Evolutionary conservation across 345 rosid species (phyloP).

Genomic region (Pseudoturritis turrita): DNA sequence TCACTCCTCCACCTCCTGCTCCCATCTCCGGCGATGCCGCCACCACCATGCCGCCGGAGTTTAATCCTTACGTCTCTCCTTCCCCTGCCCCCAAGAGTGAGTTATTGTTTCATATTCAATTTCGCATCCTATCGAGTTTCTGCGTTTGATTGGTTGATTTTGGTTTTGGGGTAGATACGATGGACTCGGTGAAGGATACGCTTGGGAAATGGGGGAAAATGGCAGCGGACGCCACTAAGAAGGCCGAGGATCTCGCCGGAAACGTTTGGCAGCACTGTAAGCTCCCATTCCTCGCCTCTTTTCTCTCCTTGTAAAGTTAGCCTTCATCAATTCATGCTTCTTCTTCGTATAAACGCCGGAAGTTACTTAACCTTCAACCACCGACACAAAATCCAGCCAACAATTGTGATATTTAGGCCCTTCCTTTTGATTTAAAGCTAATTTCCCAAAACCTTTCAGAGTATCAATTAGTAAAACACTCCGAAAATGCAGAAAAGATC

Average conservation of each 20-base stretch:
- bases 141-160: not conserved
- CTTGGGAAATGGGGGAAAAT: slow-evolving; percentile 88
- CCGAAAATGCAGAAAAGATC: not conserved
- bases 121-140: not conserved
- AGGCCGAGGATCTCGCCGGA: slow-evolving; percentile 90
- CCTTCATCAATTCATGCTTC: not conserved
- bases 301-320: not conserved
- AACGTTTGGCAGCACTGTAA: slow-evolving; percentile 87
- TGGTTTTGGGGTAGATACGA: slow-evolving; percentile 45
- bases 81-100: slow-evolving; percentile 54
- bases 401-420: not conserved
- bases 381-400: not conserved
- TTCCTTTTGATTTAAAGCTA: not conserved
- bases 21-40: slow-evolving; percentile 49
- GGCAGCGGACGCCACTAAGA: slow-evolving; percentile 89
- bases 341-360: not conserved
- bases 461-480: too few relatives aligned
- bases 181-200: slow-evolving; percentile 78
- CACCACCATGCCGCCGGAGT: slow-evolving; percentile 77
- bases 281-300: not conserved
- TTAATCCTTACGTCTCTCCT: slow-evolving; percentile 79
- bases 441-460: not conserved
- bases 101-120: not conserved
- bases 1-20: slow-evolving; percentile 53
- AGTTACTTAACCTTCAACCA: not conserved